Evolutionary conservation across 768 basidiomycete genomes (phyloP).

Genomic region (Clitopilus hobsonii): DNA sequence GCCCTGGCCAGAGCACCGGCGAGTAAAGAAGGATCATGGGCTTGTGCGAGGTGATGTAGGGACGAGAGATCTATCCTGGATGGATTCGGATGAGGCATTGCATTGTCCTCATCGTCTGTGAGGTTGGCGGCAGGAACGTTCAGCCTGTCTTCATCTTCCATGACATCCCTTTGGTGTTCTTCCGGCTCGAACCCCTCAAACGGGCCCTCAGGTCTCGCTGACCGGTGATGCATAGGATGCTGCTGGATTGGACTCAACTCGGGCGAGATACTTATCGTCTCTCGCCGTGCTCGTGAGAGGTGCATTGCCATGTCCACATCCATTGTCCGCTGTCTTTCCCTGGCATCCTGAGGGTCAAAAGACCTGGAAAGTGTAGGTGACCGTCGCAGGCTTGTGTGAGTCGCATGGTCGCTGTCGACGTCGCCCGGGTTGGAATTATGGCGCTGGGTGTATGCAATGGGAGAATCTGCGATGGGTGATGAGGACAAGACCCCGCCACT

Average conservation of each 20-base stretch:
- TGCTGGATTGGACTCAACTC: constrained; percentile 11
- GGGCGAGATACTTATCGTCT: constrained; percentile 42
- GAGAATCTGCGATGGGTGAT: constrained; percentile 3
- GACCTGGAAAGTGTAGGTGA: constrained; percentile 63
- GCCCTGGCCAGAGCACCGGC: background rate
- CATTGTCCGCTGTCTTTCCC: constrained; percentile 89
- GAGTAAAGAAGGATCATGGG: constrained; percentile 48
- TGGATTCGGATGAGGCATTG: constrained; percentile 12
- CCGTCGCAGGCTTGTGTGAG: constrained; percentile 35
- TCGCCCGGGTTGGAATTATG: constrained; percentile 35
- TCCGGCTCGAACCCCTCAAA: constrained; percentile 26
- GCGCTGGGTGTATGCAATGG: constrained; percentile 18
- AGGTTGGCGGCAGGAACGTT: constrained; percentile 7
- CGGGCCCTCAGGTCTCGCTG: background rate
- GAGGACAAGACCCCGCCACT: background rate
- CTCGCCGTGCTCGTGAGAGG: constrained; percentile 66
- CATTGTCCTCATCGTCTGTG: constrained; percentile 12
- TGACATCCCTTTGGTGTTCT: constrained; percentile 20
- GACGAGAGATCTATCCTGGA: constrained; percentile 29
- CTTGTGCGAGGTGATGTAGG: constrained; percentile 30
- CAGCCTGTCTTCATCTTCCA: background rate
- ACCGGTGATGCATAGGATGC: background rate
- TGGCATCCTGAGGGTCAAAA: constrained; percentile 64
- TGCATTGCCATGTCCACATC: constrained; percentile 92
- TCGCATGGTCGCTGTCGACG: constrained; percentile 32